Percentiles rank a stretch among this genome's conserved stretches.
Conservation (phyloP, 441 rosid species). For the Metrosideros polymorpha region DNA sequence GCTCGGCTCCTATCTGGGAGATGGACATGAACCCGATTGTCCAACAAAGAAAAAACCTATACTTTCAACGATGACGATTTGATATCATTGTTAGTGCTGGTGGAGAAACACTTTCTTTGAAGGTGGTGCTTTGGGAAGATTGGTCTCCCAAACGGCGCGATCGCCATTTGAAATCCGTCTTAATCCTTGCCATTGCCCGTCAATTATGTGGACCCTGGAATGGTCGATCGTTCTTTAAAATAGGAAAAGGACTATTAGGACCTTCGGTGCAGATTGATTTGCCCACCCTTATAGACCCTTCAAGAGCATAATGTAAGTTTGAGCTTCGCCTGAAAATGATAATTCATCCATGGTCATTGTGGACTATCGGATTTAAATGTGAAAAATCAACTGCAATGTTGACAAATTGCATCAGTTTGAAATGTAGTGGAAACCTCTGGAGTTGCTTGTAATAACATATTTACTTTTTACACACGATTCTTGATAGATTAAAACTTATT, state of each 20-base stretch:
- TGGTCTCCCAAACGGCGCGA: background rate
- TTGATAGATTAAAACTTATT: background rate
- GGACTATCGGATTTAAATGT: background rate
- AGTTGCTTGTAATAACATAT: background rate
- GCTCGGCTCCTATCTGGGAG: background rate
- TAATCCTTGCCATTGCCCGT: background rate
- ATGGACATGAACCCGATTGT: background rate
- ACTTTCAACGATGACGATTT: background rate
- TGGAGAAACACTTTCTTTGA: background rate
- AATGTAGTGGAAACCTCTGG: background rate
- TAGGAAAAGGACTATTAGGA: background rate
- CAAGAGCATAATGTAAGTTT: background rate
- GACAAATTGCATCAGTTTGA: background rate
- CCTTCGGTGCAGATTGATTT: background rate
- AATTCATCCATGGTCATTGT: background rate
- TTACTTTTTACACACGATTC: background rate
- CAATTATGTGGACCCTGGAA: background rate
- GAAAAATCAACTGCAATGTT: background rate
- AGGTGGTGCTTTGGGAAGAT: background rate
- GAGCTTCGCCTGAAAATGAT: background rate
- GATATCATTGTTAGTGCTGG: background rate
- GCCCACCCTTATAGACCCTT: background rate
- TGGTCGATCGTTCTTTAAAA: background rate
- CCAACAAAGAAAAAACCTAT: background rate
- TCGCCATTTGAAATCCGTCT: background rate